Evolutionary conservation across 2,329 filamentous ascomycete genomes (phyloP).

Genomic region (Diplocarpon rosae): DNA sequence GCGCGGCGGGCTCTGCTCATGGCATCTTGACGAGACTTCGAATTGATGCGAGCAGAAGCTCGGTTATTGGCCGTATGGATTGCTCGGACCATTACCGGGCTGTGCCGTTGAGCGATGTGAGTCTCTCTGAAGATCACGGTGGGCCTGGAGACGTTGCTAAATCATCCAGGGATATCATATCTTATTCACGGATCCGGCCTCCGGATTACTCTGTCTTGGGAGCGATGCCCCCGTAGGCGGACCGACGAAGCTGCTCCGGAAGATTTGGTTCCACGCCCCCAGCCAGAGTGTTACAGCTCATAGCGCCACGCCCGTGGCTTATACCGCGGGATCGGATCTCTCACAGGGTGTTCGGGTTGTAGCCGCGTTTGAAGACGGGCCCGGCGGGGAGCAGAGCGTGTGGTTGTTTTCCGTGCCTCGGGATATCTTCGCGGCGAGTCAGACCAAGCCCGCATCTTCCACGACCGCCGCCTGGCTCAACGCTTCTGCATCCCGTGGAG

Average conservation of each 20-base stretch:
- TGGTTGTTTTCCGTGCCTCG: conserved; percentile 51
- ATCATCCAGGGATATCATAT: conserved; percentile 38
- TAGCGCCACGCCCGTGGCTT: conserved; percentile 36
- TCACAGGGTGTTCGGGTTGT: conserved; percentile 46
- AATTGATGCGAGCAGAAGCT: conserved; percentile 9
- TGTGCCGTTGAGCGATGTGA: conserved; percentile 49
- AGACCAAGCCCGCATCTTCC: conserved; percentile 9
- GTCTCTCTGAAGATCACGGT: not conserved
- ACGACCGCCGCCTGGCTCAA: conserved; percentile 9
- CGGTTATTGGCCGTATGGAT: conserved; percentile 16
- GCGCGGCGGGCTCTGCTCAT: not conserved
- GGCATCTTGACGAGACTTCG: conserved; percentile 12
- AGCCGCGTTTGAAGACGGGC: conserved; percentile 39
- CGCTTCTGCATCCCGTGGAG: conserved; percentile 4
- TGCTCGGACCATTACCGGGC: conserved; percentile 49
- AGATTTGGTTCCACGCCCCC: conserved; percentile 39
- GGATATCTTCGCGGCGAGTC: conserved; percentile 38
- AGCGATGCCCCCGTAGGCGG: conserved; percentile 46
- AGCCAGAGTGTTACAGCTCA: not conserved
- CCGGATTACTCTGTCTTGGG: conserved; percentile 46
- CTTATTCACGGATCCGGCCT: conserved; percentile 50
- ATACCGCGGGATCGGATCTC: conserved; percentile 45
- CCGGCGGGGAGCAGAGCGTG: conserved; percentile 34
- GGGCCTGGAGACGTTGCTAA: not conserved
- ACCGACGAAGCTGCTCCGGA: conserved; percentile 44